Percentiles rank a stretch among this genome's conserved stretches.
Evolutionary conservation across 1,284 basidiomycete genomes (phyloP).

Genomic region (Austroboletus rostrupii): DNA sequence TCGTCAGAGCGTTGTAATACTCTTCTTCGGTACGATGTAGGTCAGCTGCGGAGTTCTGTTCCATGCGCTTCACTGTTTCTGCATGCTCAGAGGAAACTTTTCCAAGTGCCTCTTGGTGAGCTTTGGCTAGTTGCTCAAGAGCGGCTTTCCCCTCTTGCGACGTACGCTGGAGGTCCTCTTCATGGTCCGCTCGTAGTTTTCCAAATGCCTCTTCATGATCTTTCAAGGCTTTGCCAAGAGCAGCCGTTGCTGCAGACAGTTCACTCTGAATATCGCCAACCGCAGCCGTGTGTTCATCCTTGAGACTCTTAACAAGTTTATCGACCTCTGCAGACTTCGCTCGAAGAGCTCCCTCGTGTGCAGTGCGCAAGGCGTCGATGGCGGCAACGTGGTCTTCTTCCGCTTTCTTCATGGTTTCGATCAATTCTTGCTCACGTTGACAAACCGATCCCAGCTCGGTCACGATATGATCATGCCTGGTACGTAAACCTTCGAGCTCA

Average conservation of each 20-base stretch:
- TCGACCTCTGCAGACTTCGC: conserved; percentile 53
- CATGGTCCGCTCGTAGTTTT: conserved; percentile 45
- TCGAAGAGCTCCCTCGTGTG: conserved; percentile 52
- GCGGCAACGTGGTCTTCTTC: conserved; percentile 46
- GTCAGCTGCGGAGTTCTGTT: conserved; percentile 49
- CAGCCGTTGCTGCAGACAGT: conserved; percentile 39
- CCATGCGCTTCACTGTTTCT: conserved; percentile 53
- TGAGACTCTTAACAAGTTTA: conserved; percentile 40
- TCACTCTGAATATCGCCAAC: conserved; percentile 39
- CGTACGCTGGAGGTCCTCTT: conserved; percentile 43
- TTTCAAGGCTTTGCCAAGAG: conserved; percentile 44
- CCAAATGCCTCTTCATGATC: conserved; percentile 53
- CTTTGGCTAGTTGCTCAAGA: conserved; percentile 44
- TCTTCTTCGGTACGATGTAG: conserved; percentile 72
- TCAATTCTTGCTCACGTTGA: conserved; percentile 53
- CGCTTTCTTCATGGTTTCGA: conserved; percentile 45
- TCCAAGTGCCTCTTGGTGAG: conserved; percentile 50
- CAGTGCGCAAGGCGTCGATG: conserved; percentile 47
- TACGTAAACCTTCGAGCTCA: conserved; percentile 72
- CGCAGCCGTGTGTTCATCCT: conserved; percentile 37
- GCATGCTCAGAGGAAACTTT: conserved; percentile 54
- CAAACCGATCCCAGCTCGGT: conserved; percentile 51
- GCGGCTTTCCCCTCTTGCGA: conserved; percentile 46
- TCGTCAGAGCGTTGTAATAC: conserved; percentile 73
- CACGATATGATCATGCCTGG: conserved; percentile 54